phyloP scores from a whole-genome alignment of 179 eudicot species.

The Silene coronaria region DNA sequence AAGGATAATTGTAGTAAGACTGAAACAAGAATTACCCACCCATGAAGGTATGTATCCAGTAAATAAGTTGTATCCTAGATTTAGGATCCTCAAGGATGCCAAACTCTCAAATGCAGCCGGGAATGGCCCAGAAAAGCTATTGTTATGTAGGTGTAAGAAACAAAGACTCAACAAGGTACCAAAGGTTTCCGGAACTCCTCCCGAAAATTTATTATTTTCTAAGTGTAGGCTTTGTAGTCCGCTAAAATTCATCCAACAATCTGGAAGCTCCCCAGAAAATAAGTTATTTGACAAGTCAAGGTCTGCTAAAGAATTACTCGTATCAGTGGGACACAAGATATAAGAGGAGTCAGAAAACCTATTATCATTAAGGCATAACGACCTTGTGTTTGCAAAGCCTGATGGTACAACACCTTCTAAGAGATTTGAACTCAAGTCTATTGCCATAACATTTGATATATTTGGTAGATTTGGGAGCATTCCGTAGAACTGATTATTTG shows the following conservation, averaged over 20 bases:
- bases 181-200: conserved; percentile 29
- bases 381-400: too few species aligned
- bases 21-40: conserved; percentile 13
- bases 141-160: conserved; percentile 27
- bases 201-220: conserved; percentile 19
- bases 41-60: conserved; percentile 26
- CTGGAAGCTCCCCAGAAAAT: conserved; percentile 12
- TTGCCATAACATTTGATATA: too few species aligned
- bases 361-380: conserved; percentile 30
- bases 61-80: conserved; percentile 31
- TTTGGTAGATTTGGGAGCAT: too few species aligned
- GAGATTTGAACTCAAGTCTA: too few species aligned
- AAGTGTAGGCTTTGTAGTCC: background rate
- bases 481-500: too few species aligned
- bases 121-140: too few species aligned
- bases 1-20: conserved; percentile 19
- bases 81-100: conserved; percentile 24
- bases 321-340: conserved; percentile 10
- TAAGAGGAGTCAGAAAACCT: conserved; percentile 19
- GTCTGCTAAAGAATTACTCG: background rate
- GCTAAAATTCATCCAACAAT: background rate
- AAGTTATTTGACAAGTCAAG: conserved; percentile 34
- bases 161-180: conserved; percentile 8
- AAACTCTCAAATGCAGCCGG: conserved; percentile 26
- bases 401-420: too few species aligned